Base-by-base conservation (phyloP, 192 early-diverging fungal genomes). In the Lobosporangium transversale region DNA sequence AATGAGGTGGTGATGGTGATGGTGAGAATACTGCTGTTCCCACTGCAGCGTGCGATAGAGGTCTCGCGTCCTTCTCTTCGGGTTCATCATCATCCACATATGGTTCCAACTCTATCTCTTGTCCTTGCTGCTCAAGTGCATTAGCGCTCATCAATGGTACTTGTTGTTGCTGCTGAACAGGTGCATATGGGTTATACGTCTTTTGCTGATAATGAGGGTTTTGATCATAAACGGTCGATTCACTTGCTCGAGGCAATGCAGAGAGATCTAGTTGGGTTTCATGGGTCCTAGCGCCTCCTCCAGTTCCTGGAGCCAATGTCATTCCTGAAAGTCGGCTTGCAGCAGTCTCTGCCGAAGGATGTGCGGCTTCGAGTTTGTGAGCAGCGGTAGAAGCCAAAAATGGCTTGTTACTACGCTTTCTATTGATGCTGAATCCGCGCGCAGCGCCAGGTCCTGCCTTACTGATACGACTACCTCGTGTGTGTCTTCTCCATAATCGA, bases 111-210 rank as follows among this genome's bases (percentile, higher is more conserved):
- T n/a, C n/a, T n/a, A n/a, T n/a, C 1, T 27, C 24, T 29, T 60
- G 20, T 2, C 43, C 30, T 30, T 66, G 62, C 17, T 75, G 63
- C 24, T 75, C 63, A 42, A 75, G 31, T 0, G 55, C 71, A 43
- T 75, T 66, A 7, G 63, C 71, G 48, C 52, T 55, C 71, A 75
- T 75, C 29, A 75, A 21, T 2, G 71, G 71, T 2, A 75, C 63
- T 9, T 61, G 63, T 12, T 75, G 71, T 18, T 73, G 70, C 17
- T 58, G 45, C 5, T 59, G 17, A 18, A 49, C n/a, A 11, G 62
- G 44, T 3, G 33, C 62, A 11, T 63, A 71, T 0, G 55, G 58
- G 35, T 75, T 66, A 52, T 48, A 75, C 8, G 36, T 7, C 2
- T 60, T 29, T 0, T 60, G 56, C 29, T 36, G 20, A 47, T 56